phyloP scores from a whole-genome alignment of 495 filamentous ascomycete genomes.

The Lepidopterella palustris region DNA sequence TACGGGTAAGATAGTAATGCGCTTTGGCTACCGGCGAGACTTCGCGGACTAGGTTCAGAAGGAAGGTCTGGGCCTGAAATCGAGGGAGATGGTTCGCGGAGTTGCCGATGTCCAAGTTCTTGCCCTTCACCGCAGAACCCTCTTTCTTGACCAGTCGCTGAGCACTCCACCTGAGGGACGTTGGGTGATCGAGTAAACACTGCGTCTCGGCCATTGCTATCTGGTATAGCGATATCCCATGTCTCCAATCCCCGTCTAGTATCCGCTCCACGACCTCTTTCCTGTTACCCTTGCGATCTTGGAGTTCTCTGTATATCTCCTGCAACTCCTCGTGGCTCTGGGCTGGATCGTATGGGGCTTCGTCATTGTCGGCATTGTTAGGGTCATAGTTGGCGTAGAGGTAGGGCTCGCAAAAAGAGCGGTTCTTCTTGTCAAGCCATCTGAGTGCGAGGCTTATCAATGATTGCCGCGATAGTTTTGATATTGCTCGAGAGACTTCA shows the following conservation, averaged over 20 bases:
- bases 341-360: slow-evolving; percentile 53
- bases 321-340: slow-evolving; percentile 55
- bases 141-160: slow-evolving; percentile 49
- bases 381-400: slow-evolving; percentile 41
- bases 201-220: slow-evolving; percentile 75
- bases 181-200: slow-evolving; percentile 69
- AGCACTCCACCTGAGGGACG: slow-evolving; percentile 67
- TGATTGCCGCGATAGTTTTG: slow-evolving; percentile 61
- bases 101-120: slow-evolving; percentile 36
- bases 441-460: slow-evolving; percentile 61
- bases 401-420: slow-evolving; percentile 50
- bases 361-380: slow-evolving; percentile 39
- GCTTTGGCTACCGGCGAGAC: slow-evolving; percentile 69
- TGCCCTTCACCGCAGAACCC: slow-evolving; percentile 8
- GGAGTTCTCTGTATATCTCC: slow-evolving; percentile 53
- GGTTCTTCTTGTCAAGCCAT: slow-evolving; percentile 65
- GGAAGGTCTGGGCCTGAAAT: slow-evolving; percentile 69
- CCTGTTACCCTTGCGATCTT: slow-evolving; percentile 57
- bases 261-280: slow-evolving; percentile 72
- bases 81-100: slow-evolving; percentile 52
- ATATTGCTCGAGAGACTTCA: slow-evolving; percentile 57
- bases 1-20: slow-evolving; percentile 67
- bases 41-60: slow-evolving; percentile 63
- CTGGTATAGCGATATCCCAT: slow-evolving; percentile 69
- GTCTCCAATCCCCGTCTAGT: slow-evolving; percentile 73